Base-by-base conservation (phyloP, 2,329 filamentous ascomycete species). In the Fusarium bactridioides region DNA sequence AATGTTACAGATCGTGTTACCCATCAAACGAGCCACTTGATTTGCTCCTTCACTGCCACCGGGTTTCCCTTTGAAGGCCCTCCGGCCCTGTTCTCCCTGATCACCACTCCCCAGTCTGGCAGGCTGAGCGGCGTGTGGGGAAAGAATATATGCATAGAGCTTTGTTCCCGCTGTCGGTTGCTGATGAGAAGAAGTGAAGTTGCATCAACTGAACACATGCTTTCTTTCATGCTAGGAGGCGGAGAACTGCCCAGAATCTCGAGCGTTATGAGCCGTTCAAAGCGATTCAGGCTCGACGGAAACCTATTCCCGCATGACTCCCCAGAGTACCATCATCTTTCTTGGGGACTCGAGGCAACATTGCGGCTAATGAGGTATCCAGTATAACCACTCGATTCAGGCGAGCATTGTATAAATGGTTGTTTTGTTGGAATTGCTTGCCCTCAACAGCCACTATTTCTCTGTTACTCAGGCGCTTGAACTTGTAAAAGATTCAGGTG, bases 31-130 rank as follows among this genome's bases (percentile, higher is more conserved):
- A 59, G 51, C 38, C 43, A 33, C 31, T 45, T 62, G 55, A 57
- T 57, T 61, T 51, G 68, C 44, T 29, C 54, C 43, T 48, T 47
- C 29, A 67, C 37, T 47, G 53, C 55, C 65, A 60, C 63, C 70
- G 70, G 70, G 18, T 60, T 70, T 56, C 67, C 70, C n/a, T 38
- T 57, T 69, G 56, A 67, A 62, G 70, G 57, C n/a, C 45, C 57
- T 50, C 70, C 70, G 70, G 48, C 29, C 27, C 56, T 50, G 43
- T 47, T 47, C 56, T 70, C 53, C 48, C 69, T 59, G 48, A 54
- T 29, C 61, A 51, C 48, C 48, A 51, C n/a, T 25, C 31, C 13
- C 51, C 54, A 51, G 40, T 41, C 54, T 60, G 25, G 40, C 44
- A 60, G 59, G 53, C 60, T 53, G 65, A 54, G 43, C 43, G 31